Percentiles rank a stretch among this genome's conserved stretches.
phyloP scores from a whole-genome alignment of 371 early-diverging fungal species.

The Apophysomyces sp. region DNA sequence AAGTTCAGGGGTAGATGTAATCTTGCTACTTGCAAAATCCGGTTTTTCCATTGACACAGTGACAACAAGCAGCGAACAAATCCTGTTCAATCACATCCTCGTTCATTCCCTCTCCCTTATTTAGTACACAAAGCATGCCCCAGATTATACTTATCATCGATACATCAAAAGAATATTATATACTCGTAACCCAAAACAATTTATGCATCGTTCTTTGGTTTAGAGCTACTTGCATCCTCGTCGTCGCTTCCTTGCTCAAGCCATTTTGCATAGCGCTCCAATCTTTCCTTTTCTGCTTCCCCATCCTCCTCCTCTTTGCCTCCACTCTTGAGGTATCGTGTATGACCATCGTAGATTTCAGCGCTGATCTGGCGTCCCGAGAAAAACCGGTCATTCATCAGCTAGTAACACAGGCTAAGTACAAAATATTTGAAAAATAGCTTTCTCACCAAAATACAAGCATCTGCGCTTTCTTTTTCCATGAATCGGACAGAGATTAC shows the following conservation, averaged over 20 bases:
- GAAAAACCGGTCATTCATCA: constrained; percentile 92
- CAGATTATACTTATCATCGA: background rate
- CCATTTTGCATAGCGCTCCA: constrained; percentile 83
- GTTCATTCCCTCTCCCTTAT: constrained; percentile 4
- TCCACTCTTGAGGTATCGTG: constrained; percentile 57
- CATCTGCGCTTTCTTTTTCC: constrained; percentile 74
- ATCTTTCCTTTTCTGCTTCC: constrained; percentile 65
- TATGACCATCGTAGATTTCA: constrained; percentile 78
- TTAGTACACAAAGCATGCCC: background rate
- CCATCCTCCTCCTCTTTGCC: constrained; percentile 62
- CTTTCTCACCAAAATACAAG: constrained; percentile 71
- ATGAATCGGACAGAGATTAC: constrained; percentile 88
- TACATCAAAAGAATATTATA: background rate
- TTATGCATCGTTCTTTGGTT: background rate
- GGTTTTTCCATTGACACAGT: background rate
- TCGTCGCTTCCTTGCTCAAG: constrained; percentile 57
- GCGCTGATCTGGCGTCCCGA: constrained; percentile 83
- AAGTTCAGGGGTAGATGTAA: background rate
- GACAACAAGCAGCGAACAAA: background rate
- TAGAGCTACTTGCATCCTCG: background rate
- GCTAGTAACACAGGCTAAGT: constrained; percentile 34
- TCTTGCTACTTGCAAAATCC: constrained; percentile 2
- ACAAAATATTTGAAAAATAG: background rate
- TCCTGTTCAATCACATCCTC: constrained; percentile 1
- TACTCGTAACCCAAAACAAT: no score